Conservation (phyloP, 2,329 filamentous ascomycete species). For the Arthrinium phaeospermum region DNA sequence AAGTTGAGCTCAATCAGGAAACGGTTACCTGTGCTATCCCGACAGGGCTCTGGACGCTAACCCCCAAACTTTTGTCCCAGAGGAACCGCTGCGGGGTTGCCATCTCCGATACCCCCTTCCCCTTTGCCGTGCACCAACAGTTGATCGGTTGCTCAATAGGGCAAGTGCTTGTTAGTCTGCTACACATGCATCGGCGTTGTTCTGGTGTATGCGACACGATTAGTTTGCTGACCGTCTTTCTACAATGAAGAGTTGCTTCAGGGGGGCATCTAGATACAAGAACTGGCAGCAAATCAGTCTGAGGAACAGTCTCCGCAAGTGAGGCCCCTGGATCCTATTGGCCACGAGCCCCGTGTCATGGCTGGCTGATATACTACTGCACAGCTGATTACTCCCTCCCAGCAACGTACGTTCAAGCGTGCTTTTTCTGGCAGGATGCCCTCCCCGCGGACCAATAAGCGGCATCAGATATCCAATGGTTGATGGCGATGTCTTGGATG, state of each 20-base stretch:
- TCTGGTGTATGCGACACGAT: background rate
- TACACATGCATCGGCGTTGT: background rate
- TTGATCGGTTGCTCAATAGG: background rate
- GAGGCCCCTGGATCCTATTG: background rate
- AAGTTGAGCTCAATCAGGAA: no score
- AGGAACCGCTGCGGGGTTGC: background rate
- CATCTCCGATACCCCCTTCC: background rate
- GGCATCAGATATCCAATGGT: background rate
- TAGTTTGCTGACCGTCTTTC: background rate
- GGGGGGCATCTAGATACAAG: background rate
- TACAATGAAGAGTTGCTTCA: background rate
- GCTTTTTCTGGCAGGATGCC: constrained; percentile 4
- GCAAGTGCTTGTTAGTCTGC: background rate
- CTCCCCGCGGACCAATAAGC: background rate
- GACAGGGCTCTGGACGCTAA: background rate
- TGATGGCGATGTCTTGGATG: background rate
- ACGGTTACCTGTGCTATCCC: background rate
- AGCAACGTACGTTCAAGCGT: background rate
- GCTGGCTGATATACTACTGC: background rate
- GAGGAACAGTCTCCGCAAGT: background rate
- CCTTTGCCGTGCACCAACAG: background rate
- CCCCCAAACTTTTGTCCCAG: background rate
- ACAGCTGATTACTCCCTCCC: background rate
- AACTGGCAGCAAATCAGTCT: background rate
- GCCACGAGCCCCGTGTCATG: background rate